These are phyloP conservation scores for Emergomyces africanus DNA, from an alignment of 2,329 filamentous ascomycete species.

Conservation along the genomic window DNA sequence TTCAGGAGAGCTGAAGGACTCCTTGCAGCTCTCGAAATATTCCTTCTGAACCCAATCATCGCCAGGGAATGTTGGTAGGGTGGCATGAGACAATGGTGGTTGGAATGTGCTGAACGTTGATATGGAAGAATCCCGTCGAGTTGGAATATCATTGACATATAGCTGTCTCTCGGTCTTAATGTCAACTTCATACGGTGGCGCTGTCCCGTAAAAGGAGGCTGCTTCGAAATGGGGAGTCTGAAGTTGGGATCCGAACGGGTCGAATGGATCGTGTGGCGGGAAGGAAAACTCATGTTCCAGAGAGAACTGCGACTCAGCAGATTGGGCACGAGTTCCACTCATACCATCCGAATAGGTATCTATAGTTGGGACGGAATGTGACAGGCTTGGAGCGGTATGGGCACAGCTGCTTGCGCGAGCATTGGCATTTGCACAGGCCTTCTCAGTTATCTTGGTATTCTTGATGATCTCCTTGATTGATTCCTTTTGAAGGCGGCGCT, in stretches of 20 bases:
- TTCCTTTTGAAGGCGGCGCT: constrained; percentile 78
- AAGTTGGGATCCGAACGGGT: constrained; percentile 30
- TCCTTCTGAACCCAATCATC: constrained; percentile 63
- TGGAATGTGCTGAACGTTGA: constrained; percentile 91
- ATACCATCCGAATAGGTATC: constrained; percentile 66
- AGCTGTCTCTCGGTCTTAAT: constrained; percentile 93
- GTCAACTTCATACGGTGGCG: constrained; percentile 80
- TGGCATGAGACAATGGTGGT: constrained; percentile 56
- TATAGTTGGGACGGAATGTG: constrained; percentile 69
- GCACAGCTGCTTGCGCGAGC: constrained; percentile 19
- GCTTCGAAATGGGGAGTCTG: constrained; percentile 43
- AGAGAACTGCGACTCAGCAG: constrained; percentile 68
- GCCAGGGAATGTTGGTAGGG: constrained; percentile 50
- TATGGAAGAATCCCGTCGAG: constrained; percentile 71
- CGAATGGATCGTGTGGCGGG: constrained; percentile 35
- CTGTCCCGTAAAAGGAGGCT: constrained; percentile 46
- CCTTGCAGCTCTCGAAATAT: constrained; percentile 53
- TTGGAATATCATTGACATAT: constrained; percentile 82
- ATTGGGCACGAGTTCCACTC: constrained; percentile 60
- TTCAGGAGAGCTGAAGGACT: constrained; percentile 48
- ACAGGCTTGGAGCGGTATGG: constrained; percentile 62
- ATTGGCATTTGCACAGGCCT: constrained; percentile 42
- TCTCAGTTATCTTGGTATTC: constrained; percentile 87
- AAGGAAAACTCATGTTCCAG: constrained; percentile 53
- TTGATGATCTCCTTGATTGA: constrained; percentile 96